These are phyloP conservation scores for Neonothopanus nambi DNA, from an alignment of 1,284 basidiomycete species.

Conservation along the genomic window DNA sequence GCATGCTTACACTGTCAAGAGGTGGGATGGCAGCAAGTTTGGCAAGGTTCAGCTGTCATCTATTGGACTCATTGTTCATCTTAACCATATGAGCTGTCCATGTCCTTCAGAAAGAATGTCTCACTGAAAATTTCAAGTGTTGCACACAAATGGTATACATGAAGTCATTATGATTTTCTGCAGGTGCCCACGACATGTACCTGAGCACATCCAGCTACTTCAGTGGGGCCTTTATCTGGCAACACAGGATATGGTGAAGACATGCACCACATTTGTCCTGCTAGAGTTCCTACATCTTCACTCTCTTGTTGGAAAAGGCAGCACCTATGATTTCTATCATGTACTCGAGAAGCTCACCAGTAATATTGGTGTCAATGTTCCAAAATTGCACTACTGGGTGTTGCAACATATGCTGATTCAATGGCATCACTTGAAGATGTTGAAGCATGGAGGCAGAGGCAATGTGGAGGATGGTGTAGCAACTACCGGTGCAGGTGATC, in stretches of 20 bases:
- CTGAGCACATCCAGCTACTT: constrained; percentile 25
- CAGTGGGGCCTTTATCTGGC: constrained; percentile 25
- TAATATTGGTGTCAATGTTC: constrained; percentile 22
- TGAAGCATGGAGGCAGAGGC: constrained; percentile 33
- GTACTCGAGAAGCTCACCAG: constrained; percentile 23
- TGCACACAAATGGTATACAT: constrained; percentile 5
- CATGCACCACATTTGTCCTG: constrained; percentile 26
- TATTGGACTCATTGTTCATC: not conserved
- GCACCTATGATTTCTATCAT: constrained; percentile 25
- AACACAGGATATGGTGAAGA: constrained; percentile 24
- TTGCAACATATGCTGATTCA: constrained; percentile 29
- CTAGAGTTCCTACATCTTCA: constrained; percentile 28
- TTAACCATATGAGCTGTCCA: not conserved
- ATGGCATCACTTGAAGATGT: constrained; percentile 30
- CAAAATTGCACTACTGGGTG: constrained; percentile 16
- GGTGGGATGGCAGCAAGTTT: no score
- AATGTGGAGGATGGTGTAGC: constrained; percentile 24
- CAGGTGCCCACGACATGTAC: not conserved
- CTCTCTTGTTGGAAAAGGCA: constrained; percentile 19
- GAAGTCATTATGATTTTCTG: not conserved
- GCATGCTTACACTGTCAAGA: not conserved
- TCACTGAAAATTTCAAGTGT: not conserved
- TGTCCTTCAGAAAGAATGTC: not conserved
- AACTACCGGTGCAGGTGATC: constrained; percentile 26
- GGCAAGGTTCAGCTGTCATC: no score